These are phyloP conservation scores for Limtongozyma cylindracea DNA, from an alignment of 805 yeast genomes.

Conservation along the genomic window DNA sequence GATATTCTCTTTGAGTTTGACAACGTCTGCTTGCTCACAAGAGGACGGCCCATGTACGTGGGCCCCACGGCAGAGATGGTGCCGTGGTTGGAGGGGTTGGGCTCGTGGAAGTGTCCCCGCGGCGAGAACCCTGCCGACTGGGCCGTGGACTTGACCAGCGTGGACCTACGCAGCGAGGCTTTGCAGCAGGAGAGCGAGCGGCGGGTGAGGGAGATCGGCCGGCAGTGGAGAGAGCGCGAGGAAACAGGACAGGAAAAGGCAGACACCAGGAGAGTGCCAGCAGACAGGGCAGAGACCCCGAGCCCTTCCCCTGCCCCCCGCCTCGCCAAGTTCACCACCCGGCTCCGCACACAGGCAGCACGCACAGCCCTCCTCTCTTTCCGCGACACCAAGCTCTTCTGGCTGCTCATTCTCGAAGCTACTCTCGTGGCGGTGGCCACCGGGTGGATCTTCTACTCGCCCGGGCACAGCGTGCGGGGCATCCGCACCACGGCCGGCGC, in stretches of 20 bases:
- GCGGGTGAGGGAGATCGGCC: too few relatives aligned
- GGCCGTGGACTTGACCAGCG: conserved; percentile 44
- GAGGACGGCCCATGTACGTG: conserved; percentile 18
- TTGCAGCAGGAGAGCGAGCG: too few relatives aligned
- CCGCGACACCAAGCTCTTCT: conserved; percentile 9
- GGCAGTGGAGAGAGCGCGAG: too few relatives aligned
- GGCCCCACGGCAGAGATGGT: conserved; percentile 19
- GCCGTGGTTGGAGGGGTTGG: conserved; percentile 36
- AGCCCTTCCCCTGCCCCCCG: too few relatives aligned
- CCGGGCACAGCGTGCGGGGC: conserved; percentile 33
- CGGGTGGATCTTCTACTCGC: conserved; percentile 60
- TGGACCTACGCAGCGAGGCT: too few relatives aligned
- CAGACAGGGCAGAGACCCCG: too few relatives aligned
- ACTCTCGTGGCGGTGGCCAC: conserved; percentile 27
- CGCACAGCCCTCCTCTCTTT: conserved; percentile 9
- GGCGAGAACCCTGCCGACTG: conserved; percentile 1
- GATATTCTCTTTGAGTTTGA: conserved; percentile 54
- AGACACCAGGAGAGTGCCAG: too few relatives aligned
- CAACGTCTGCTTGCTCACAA: conserved; percentile 34
- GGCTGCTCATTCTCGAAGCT: conserved; percentile 13
- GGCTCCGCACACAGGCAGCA: too few relatives aligned
- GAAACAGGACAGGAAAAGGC: too few relatives aligned
- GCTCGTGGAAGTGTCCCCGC: conserved; percentile 7
- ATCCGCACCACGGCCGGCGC: conserved; percentile 24
- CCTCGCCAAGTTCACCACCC: too few relatives aligned